A percentile compares a stretch with the other conserved stretches of the same genome.
Evolutionary conservation across 1,284 basidiomycete species (phyloP).

Genomic region (Apiotrichum sp.): DNA sequence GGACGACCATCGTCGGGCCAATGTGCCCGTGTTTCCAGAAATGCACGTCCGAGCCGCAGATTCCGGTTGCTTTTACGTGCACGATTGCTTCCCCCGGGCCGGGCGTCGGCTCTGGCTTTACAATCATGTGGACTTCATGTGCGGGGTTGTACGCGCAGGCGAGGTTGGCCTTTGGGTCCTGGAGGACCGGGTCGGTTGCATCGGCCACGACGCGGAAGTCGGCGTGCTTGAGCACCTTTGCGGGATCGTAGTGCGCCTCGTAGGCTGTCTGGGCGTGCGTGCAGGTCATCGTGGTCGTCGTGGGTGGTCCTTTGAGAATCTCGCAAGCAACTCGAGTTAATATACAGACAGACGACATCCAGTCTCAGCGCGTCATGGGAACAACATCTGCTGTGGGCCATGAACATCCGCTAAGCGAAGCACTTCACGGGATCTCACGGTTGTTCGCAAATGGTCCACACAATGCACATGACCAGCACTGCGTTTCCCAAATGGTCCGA

Average conservation of each 20-base stretch:
- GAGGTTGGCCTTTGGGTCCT: slow-evolving; percentile 31
- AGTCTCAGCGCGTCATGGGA: too few species aligned
- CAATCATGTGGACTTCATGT: slow-evolving; percentile 46
- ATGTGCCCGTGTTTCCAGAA: slow-evolving; percentile 53
- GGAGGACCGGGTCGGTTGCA: slow-evolving; percentile 22
- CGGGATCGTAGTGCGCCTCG: slow-evolving; percentile 38
- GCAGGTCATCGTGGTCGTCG: too few species aligned
- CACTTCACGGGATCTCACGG: too few species aligned
- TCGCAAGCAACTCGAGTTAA: too few species aligned
- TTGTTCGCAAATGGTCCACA: too few species aligned
- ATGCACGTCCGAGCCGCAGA: slow-evolving; percentile 52
- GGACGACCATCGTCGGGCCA: slow-evolving; percentile 45
- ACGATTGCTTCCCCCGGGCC: slow-evolving; percentile 47
- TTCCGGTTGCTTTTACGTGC: slow-evolving; percentile 48
- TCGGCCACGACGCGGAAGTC: slow-evolving; percentile 36
- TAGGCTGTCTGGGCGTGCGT: too few species aligned
- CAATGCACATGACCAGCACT: too few species aligned
- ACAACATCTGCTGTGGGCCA: too few species aligned
- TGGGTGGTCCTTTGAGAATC: too few species aligned
- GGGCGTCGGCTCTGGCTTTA: slow-evolving; percentile 42
- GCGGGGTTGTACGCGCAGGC: slow-evolving; percentile 46
- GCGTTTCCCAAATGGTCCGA: too few species aligned
- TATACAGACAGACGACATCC: too few species aligned
- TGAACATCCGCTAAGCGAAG: too few species aligned
- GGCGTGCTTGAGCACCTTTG: slow-evolving; percentile 34